These are phyloP conservation scores for Apophysomyces variabilis DNA, from an alignment of 371 early-diverging fungal genomes.

Conservation along the genomic window DNA sequence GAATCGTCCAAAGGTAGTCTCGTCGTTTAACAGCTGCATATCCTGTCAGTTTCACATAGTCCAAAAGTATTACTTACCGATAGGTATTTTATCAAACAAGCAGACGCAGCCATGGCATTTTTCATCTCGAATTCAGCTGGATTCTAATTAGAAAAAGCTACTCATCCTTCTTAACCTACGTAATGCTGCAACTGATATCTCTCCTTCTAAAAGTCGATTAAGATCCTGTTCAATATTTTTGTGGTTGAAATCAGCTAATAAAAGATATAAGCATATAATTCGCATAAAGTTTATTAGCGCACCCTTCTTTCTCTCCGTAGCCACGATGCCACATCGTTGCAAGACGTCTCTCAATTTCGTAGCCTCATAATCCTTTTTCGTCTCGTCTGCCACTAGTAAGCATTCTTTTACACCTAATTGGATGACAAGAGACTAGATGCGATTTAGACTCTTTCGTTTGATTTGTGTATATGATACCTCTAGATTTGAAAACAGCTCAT, in stretches of 20 bases:
- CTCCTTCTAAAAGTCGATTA: constrained; percentile 75
- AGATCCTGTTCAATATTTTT: constrained; percentile 88
- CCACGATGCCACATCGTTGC: constrained; percentile 75
- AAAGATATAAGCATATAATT: background rate
- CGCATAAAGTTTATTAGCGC: constrained; percentile 1
- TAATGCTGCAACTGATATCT: constrained; percentile 66
- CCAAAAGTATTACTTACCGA: constrained; percentile 39
- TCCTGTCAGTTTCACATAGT: background rate
- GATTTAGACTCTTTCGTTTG: background rate
- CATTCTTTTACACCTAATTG: constrained; percentile 95
- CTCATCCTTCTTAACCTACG: constrained; percentile 51
- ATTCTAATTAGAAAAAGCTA: background rate
- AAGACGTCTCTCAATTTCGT: constrained; percentile 71
- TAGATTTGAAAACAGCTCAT: constrained; percentile 89
- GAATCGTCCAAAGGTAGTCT: constrained; percentile 78
- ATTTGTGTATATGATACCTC: constrained; percentile 57
- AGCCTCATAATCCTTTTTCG: constrained; percentile 67
- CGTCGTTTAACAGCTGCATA: constrained; percentile 69
- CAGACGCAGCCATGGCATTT: constrained; percentile 77
- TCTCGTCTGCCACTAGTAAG: constrained; percentile 65
- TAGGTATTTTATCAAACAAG: constrained; percentile 82
- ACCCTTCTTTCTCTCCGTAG: constrained; percentile 69
- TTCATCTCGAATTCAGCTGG: constrained; percentile 84
- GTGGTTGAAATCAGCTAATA: constrained; percentile 63
- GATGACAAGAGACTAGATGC: constrained; percentile 74